Evolutionary conservation across 768 basidiomycete species (phyloP).

Genomic region (Pisolithus albus): DNA sequence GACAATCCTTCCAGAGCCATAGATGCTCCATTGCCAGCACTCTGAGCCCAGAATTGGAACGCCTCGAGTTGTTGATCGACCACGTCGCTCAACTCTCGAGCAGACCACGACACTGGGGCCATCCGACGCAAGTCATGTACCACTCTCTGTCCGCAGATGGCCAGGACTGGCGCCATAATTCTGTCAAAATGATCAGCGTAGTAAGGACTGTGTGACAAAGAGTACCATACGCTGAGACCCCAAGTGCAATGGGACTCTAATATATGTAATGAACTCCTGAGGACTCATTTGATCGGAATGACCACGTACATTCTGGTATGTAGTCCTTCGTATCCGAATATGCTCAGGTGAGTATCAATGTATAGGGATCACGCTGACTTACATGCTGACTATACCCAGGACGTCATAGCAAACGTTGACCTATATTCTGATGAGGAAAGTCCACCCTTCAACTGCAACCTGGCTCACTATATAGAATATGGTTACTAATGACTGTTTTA

Average conservation of each 20-base stretch:
- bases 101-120: background rate
- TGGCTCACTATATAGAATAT: background rate
- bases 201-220: background rate
- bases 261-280: background rate
- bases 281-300: background rate
- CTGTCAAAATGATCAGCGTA: background rate
- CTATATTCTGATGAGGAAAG: background rate
- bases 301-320: background rate
- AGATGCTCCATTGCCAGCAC: too few relatives aligned
- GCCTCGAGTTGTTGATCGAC: background rate
- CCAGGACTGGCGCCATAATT: background rate
- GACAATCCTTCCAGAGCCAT: too few relatives aligned
- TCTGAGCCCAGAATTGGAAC: background rate
- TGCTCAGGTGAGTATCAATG: background rate
- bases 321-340: background rate
- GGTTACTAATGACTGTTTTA: background rate
- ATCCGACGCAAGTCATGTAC: constrained; percentile 1
- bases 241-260: background rate
- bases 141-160: background rate
- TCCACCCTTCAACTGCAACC: background rate
- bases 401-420: background rate
- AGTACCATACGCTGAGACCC: background rate
- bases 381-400: background rate
- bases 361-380: background rate
- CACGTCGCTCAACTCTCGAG: background rate